Evolutionary conservation across 176 grass and related monocot species (phyloP), one percentile per base, ranked within the genome.

Genomic region (Canna indica): DNA sequence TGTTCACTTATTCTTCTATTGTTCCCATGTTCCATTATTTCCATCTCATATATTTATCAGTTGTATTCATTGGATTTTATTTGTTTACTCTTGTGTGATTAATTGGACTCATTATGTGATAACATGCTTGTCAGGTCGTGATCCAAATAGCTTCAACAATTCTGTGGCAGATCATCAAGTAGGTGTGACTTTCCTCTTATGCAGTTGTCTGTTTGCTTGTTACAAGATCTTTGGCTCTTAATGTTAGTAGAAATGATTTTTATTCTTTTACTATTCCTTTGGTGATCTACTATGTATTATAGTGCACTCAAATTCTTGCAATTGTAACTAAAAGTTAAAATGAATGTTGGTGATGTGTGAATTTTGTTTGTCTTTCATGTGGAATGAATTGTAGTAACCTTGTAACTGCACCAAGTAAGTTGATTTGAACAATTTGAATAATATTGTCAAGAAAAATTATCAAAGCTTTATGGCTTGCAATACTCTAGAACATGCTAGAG

Each of bases 91-190:
- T 31, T 20, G 38, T 79, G 5, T 18, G 5, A 41, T 22, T 74
- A 69, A 39, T 64, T 58, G 29, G 68, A 69, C 28, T 44, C 24
- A 33, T 33, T 5, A 57, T 52, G 2, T 75, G n/a, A 22, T 63
- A n/a, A 68, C 33, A 68, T 35, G 35, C 72, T 56, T 92, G 71
- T 65, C 86, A 99, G 95, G 75, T 62, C 75, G 84, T 20, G 90
- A 94, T 76, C 85, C 94, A 88, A 99, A 54, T 71, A 94, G 85
- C 80, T 99, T 99, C 87, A 99, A 94, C 76, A 94, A 94, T 81
- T 90, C 87, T 78, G 80, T 99, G 38, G 86, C 95, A 78, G 95
- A 99, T 90, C 86, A 99, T 86, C 90, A 99, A 94, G 95, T 99
- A 99, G 90, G 95, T 94, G 84, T 99, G 87, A 90, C 90, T 86